Evolutionary conservation across 805 yeast genomes (phyloP), one percentile per base, ranked within the genome.

Genomic region (Myxozyma nipponensis): DNA sequence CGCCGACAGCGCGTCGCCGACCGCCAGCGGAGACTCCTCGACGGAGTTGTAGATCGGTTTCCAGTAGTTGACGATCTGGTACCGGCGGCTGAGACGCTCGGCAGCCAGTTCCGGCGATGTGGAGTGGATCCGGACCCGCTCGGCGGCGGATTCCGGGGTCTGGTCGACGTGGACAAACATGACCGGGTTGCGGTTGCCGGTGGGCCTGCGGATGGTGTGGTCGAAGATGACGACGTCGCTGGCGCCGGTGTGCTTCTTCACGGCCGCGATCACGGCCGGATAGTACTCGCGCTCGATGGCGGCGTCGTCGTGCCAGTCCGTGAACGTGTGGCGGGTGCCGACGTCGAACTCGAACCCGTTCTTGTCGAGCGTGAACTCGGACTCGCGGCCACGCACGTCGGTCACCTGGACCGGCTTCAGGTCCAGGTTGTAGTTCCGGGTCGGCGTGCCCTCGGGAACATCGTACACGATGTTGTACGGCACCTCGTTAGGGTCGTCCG

Each of bases 391-490:
- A 13, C 52, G 45, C 19, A 39, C 49, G 40, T 52, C 52, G 13
- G 10, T 24, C 13, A 54, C 34, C 26, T 42, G 10, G 36, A 53
- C 52, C 10, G 25, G 41, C 7, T 15, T 32, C 19, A 4, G 19
- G 13, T 24, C 28, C 21, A 34, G 36, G 24, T 9, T n/a, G 47
- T 25, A 54, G 39, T 54, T 54, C 34, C 56, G 51, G 10, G 46
- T 46, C 2, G 58, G 58, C 23, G 58, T 54, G 24, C 58, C 58
- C 17, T 45, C 57, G 10, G 57, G 57, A 30, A 32, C 67, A 41
- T 60, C 71, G 54, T 54, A 66, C 53, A 50, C 62, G 46, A 61
- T 61, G 50, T 66, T 54, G 42, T 52, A 54, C 10, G 58, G 58
- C 44, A 45, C 38, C 22, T 42, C 42, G 22, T 44, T 19, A 22